Conservation (phyloP, 805 yeast species). For the Debaryomyces tyrocola region DNA sequence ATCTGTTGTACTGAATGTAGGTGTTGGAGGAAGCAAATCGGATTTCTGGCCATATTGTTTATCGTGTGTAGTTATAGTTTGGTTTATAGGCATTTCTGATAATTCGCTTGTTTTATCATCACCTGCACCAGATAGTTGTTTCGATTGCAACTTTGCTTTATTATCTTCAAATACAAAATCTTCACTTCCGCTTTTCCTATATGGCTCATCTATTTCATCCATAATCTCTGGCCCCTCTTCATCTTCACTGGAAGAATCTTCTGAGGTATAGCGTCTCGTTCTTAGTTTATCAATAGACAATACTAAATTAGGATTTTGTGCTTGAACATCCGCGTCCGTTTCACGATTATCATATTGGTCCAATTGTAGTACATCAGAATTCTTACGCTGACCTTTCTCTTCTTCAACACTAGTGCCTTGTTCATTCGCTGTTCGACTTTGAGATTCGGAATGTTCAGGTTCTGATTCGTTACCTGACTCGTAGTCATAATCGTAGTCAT, state of each 20-base stretch:
- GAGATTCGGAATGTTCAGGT: conserved; percentile 7
- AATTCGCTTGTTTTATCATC: background rate
- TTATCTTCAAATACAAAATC: background rate
- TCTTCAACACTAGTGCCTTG: too few species aligned
- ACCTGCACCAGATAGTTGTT: background rate
- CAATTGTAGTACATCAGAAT: too few species aligned
- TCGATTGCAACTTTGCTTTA: background rate
- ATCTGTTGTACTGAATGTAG: conserved; percentile 16
- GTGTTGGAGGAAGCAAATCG: conserved; percentile 26
- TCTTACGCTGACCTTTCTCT: too few species aligned
- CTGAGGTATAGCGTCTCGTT: conserved; percentile 13
- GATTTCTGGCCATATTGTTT: background rate
- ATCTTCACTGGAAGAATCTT: conserved; percentile 16
- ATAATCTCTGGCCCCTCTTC: conserved; percentile 6
- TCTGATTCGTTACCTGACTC: conserved; percentile 9
- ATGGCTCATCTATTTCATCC: background rate
- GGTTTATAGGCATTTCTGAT: background rate
- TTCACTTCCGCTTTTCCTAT: background rate
- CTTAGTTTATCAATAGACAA: conserved; percentile 34
- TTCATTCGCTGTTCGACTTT: background rate
- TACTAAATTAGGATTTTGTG: conserved; percentile 20
- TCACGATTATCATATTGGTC: background rate
- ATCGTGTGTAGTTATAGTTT: background rate
- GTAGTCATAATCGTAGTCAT: conserved; percentile 29
- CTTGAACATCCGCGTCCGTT: background rate